Evolutionary conservation across 441 rosid genomes (phyloP), one percentile per base, ranked within the genome.

Genomic region (Gossypium schwendimanii): DNA sequence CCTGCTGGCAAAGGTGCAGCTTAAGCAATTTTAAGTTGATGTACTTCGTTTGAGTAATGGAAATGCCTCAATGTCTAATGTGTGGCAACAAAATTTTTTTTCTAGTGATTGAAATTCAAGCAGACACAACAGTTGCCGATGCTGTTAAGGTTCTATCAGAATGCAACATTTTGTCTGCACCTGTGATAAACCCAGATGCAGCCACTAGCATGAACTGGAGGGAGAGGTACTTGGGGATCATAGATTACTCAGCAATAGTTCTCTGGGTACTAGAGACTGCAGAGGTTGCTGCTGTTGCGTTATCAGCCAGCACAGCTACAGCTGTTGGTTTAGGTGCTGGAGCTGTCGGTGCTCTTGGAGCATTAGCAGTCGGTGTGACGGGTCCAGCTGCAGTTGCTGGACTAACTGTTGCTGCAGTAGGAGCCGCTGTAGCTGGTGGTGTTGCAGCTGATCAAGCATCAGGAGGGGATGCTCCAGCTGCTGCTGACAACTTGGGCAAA

Each of bases 261-360:
- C 85, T 88, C 49, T 91, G 98, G 97, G 96, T 90, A 53, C 53
- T 93, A 2, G 97, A 93, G 79, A 87, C 85, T 61, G 93, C 94
- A 6, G 93, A 88, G 10, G 79, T 87, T 9, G 97, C 90, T 5
- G 94, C 93, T 11, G 82, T 82, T 75, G 86, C 89, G 18, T 73
- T 89, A 31, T 83, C 97, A 6, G 85, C 93, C 55, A 79, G 86
- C 17, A 72, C 81, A 47, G 93, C 97, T 21, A 81, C 95, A 0
- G 95, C 89, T 33, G 93, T 94, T 26, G 91, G 93, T 71, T 84
- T 88, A 31, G 86, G 89, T 6, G 84, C 87, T 2, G 97, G 90
- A 64, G 87, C 90, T 23, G 84, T 81, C 57, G 93, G 91, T 20
- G 89, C 92, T 23, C 72, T 88, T 6, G 96, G 95, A 77, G 97